Evolutionary conservation across 805 yeast genomes (phyloP), one percentile per base, ranked within the genome.

Genomic region (Candida schatavii): DNA sequence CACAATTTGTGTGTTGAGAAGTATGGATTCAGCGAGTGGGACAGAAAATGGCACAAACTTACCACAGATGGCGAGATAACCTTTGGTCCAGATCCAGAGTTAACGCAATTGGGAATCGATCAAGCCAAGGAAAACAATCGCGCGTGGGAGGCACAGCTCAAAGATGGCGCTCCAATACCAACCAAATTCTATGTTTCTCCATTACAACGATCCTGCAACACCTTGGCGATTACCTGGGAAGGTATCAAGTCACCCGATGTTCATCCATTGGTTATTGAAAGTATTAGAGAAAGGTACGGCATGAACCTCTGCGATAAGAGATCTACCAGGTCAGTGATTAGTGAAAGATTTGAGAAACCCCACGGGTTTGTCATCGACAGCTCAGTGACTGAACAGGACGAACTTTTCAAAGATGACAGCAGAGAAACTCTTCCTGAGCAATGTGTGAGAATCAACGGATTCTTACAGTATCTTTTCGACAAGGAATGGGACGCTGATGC

Each of bases 1-100:
- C 81, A 77, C 50, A 77, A 77, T 49, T 52, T 63, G 42, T 78
- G 75, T 21, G 72, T 73, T 48, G 39, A 60, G 14, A 61, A 59
- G 39, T 75, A 75, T 49, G 81, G 80, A 13, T 62, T 67, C 27
- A 55, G 62, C 27, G 67, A 50, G 11, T 75, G 79, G 79, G 67
- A 73, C 43, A 63, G 61, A 35, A 54, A 70, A 46, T 75, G 78
- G 76, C 62, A 72, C 34, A 60, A 59, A 32, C 42, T 62, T 25
- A 56, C 62, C 35, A 77, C 77, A 2, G 77, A 76, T 48, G 79
- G 77, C 9, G 57, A 68, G 17, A 53, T 66, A 10, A 62, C 60
- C 3, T 77, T 80, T 77, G 80, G 74, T 1, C 75, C 75, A 1
- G 81, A 76, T 54, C 77, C 81, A 7, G 65, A 61, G 35, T 65